phyloP scores from a whole-genome alignment of 768 basidiomycete species.

The Coprinellus micaceus region DNA sequence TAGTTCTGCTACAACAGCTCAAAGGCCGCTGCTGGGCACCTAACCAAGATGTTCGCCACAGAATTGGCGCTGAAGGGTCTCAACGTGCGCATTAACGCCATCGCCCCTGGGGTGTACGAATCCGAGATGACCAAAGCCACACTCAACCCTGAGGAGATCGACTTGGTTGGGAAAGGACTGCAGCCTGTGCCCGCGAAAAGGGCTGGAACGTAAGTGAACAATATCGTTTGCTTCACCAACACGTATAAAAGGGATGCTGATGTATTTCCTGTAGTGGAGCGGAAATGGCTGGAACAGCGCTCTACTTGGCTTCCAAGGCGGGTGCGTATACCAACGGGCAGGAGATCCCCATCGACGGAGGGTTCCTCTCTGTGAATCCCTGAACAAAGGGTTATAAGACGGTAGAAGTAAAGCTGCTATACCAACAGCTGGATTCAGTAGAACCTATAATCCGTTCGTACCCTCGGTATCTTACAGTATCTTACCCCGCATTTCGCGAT shows the following conservation, averaged over 20 bases:
- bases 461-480: too few relatives aligned
- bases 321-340: conserved; percentile 77
- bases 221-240: too few relatives aligned
- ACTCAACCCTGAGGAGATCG: conserved; percentile 44
- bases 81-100: conserved; percentile 67
- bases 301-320: conserved; percentile 71
- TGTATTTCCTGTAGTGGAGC: conserved; percentile 40
- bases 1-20: conserved; percentile 82
- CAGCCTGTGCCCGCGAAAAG: conserved; percentile 57
- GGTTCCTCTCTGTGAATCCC: conserved; percentile 72
- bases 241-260: too few relatives aligned
- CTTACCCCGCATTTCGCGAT: too few relatives aligned
- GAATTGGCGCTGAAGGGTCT: conserved; percentile 69
- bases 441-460: too few relatives aligned
- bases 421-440: too few relatives aligned
- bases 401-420: neutral
- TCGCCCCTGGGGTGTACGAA: conserved; percentile 73
- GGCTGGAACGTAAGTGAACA: conserved; percentile 59
- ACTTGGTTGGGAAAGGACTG: conserved; percentile 59
- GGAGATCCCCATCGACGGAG: conserved; percentile 75
- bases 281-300: conserved; percentile 75
- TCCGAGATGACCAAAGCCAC: conserved; percentile 68
- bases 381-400: neutral
- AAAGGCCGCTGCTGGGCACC: conserved; percentile 72
- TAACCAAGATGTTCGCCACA: conserved; percentile 75